Conservation (phyloP, 1,284 basidiomycete species). For the Psilocybe mexicana region DNA sequence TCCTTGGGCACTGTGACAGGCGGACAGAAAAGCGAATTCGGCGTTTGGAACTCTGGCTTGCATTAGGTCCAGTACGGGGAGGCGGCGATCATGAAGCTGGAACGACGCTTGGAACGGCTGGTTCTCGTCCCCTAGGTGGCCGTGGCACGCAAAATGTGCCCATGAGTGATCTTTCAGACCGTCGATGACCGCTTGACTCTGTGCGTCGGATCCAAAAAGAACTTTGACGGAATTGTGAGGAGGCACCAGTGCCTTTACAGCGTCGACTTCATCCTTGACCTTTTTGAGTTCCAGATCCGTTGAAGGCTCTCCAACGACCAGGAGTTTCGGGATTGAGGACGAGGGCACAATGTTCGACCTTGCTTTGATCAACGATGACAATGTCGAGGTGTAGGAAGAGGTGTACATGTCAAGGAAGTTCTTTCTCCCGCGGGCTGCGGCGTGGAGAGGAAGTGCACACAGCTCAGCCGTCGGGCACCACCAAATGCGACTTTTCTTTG, state of each 20-base stretch:
- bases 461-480: conserved; percentile 42
- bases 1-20: conserved; percentile 18
- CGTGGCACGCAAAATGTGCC: conserved; percentile 1
- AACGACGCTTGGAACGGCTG: not conserved
- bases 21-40: conserved; percentile 36
- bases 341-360: not conserved
- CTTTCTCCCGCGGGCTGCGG: conserved; percentile 28
- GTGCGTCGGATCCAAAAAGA: not conserved
- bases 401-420: conserved; percentile 32
- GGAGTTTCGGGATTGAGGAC: not conserved
- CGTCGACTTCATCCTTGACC: not conserved
- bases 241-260: not conserved
- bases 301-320: not conserved
- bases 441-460: conserved; percentile 40
- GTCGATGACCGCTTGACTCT: not conserved
- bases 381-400: conserved; percentile 33
- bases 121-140: not conserved
- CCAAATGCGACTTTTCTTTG: conserved; percentile 34
- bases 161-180: not conserved
- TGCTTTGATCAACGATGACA: not conserved
- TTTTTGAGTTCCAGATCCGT: not conserved
- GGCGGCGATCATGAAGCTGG: conserved; percentile 20
- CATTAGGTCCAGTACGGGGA: conserved; percentile 30
- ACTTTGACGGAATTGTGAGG: not conserved
- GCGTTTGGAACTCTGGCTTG: conserved; percentile 25